Conservation (phyloP, 2,329 filamentous ascomycete genomes). For the Colletotrichum paranaense region DNA sequence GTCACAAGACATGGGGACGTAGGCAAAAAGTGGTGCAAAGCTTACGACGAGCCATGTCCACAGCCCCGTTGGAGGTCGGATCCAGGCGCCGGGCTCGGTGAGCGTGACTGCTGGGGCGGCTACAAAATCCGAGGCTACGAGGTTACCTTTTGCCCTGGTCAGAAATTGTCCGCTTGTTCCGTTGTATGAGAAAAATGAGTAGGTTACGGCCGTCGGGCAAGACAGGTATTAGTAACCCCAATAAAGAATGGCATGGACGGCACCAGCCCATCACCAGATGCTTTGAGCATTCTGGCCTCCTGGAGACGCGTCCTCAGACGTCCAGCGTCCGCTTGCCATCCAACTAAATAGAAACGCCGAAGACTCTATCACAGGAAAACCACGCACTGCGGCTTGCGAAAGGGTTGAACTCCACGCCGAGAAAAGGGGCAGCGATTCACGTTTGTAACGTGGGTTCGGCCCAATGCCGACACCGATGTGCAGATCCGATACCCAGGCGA, state of each 20-base stretch:
- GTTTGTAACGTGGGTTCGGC: neutral
- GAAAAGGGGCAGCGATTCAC: neutral
- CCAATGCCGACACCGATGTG: neutral
- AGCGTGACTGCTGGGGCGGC: neutral
- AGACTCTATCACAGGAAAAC: neutral
- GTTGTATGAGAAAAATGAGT: neutral
- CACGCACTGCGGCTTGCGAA: neutral
- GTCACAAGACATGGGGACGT: neutral
- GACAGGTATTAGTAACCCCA: too few species aligned
- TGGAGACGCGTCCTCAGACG: neutral
- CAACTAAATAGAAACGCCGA: neutral
- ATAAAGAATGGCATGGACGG: neutral
- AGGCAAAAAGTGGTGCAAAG: conserved; percentile 3
- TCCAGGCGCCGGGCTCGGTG: neutral
- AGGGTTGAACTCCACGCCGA: neutral
- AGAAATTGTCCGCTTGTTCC: neutral
- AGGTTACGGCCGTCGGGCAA: neutral
- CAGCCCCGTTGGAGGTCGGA: neutral
- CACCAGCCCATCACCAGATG: neutral
- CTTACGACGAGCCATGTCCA: conserved; percentile 19
- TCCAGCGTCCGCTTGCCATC: too few species aligned
- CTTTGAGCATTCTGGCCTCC: neutral
- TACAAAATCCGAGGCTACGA: neutral
- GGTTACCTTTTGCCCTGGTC: neutral
- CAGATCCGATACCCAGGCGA: neutral